Base-by-base conservation (phyloP, 208 protist genomes). In the Trypanosoma scelopori region DNA sequence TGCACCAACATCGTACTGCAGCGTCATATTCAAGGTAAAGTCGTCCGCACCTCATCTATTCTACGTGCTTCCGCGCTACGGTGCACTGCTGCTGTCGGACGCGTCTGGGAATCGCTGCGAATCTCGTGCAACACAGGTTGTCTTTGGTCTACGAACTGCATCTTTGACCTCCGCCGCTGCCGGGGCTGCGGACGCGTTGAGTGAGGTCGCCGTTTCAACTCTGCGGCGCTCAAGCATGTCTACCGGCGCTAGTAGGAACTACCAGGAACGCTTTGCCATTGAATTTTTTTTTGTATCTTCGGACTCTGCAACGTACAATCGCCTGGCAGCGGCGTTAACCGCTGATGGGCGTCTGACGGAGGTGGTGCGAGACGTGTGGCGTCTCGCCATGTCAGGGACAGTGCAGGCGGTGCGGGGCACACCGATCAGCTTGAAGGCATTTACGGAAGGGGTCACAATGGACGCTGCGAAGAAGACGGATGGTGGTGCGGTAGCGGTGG, bases 21-120 rank as follows among this genome's bases (percentile, higher is more conserved):
- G 70, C 22, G 69, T 91, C 18, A 55, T 95, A 18, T 92, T 80
- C 65, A 95, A 95, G 56, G 73, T 91, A 4, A 95, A 95, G 71
- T 88, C 76, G 53, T 88, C 84, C 18, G 71, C 84, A 9, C 89
- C 89, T 15, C 71, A 82, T 6, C 57, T 81, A 13, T 95, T 95
- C 55, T 82, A 92, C 59, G 84, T 91, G 2, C 23, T 77, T n/a
- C 89, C 89, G 5, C 81, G 84, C 55, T 93, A 90, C 55, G 89
- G 89, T 7, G 82, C 84, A 20, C 43, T 93, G 0, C 64, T 88
- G 5, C 63, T 89, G 3, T 50, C 75, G 2, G 84, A 87, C 50
- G 68, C 55, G 23, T 74, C 30, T 55, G 86, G 76, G 5, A 46
- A 61, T 37, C 27, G 25, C 23, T 18, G 15, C 6, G 27, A 64